Base-by-base conservation (phyloP, 2,329 filamentous ascomycete genomes). In the Aspergillus cejpii region DNA sequence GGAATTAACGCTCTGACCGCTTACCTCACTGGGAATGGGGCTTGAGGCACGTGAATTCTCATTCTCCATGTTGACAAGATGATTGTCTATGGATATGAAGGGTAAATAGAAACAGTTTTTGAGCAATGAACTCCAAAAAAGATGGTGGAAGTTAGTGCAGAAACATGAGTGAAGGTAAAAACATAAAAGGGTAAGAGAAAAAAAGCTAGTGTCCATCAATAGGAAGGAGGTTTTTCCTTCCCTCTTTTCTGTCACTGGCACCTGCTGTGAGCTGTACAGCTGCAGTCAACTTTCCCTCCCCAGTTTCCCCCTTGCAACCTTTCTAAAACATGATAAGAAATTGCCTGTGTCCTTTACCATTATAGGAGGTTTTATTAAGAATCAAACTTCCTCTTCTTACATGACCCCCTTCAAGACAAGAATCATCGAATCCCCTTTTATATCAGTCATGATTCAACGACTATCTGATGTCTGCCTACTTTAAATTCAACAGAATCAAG, bases 401-500 rank as follows among this genome's bases (percentile, higher is more conserved):
- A 1, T n/a, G n/a, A n/a, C n/a, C n/a, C n/a, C n/a, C n/a, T n/a
- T n/a, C n/a, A n/a, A n/a, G n/a, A n/a, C n/a, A n/a, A 8, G 8
- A 24, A 4, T 24, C 23, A 8, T 24, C 23, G 8, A 24, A 5
- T 24, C 8, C 23, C 8, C 4, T 24, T 24, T 8, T 8, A 24
- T 24, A 29, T 14, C 10, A n/a, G 27, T 29, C 27, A n/a, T 29
- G 5, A 29, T 29, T 12, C 27, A 14, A 29, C 12, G 11, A 14
- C 27, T 34, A 34, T 34, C 31, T 10, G 31, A 17, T 11, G 8
- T 20, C 31, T 34, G 31, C 31, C 17, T 34, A 20, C 14, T 34
- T 39, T 23, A 5, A 34, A 6, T n/a, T 29, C 43, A 41, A 37
- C 36, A 39, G 20, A 19, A 20, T 65, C 53, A 65, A 50, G 58